phyloP scores from a whole-genome alignment of 345 rosid species.

The Noccaea bulbosa region DNA sequence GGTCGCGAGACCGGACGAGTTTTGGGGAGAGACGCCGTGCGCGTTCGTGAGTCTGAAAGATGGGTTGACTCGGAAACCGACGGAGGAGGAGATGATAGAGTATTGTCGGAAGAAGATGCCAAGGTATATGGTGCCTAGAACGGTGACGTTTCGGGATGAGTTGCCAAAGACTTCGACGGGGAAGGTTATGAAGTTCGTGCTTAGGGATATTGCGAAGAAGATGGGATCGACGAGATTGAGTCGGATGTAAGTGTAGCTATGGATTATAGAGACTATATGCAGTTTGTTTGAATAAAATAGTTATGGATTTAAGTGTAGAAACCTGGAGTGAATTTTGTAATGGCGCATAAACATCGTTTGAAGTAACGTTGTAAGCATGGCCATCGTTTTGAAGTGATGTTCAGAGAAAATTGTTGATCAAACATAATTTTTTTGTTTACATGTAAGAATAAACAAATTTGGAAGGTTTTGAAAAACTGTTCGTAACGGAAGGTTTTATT shows the following conservation, averaged over 20 bases:
- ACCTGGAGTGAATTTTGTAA: not conserved
- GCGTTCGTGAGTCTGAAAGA: conserved; percentile 49
- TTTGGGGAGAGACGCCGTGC: conserved; percentile 91
- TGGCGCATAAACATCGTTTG: too few relatives aligned
- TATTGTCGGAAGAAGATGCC: conserved; percentile 56
- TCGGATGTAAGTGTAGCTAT: conserved; percentile 52
- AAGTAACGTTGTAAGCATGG: too few relatives aligned
- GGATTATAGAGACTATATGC: not conserved
- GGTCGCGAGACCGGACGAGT: conserved; percentile 77
- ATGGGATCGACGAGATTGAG: conserved; percentile 45
- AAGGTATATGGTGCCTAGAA: conserved; percentile 67
- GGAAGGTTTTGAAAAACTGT: too few relatives aligned
- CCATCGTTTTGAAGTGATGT: too few relatives aligned
- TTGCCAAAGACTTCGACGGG: conserved; percentile 71
- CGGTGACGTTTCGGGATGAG: conserved; percentile 58
- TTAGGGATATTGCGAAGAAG: conserved; percentile 51
- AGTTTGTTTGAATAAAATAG: not conserved
- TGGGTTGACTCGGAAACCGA: conserved; percentile 51
- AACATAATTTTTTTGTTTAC: too few relatives aligned
- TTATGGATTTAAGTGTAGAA: not conserved
- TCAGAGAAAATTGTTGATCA: too few relatives aligned
- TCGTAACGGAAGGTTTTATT: too few relatives aligned
- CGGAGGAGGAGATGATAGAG: conserved; percentile 47
- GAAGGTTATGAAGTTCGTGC: conserved; percentile 60
- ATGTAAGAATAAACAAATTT: too few relatives aligned